Base-by-base conservation (phyloP, 2,329 filamentous ascomycete genomes). In the Pestalotiopsis sp. region DNA sequence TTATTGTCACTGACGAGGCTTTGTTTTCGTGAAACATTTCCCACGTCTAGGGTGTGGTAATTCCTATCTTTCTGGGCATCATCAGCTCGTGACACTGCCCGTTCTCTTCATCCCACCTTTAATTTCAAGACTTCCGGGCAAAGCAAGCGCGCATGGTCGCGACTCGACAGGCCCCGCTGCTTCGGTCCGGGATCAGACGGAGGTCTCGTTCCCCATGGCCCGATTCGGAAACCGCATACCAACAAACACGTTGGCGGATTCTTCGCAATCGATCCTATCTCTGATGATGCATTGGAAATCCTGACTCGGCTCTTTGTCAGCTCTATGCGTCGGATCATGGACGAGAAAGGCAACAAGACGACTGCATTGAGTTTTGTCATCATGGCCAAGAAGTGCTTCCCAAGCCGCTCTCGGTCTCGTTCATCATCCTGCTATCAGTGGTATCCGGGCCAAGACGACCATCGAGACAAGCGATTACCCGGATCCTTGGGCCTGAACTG, bases 181-280 rank as follows among this genome's bases (percentile, higher is more conserved):
- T 36, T 66, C 63, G 63, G 63, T 66, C 63, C 63, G 63, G 36
- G 25, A 45, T 27, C 63, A 56, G 49, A 66, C 63, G 63, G 63
- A 66, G 31, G 49, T 12, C 63, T 25, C 27, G 41, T 66, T 66
- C 63, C 39, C 63, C 49, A 27, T 66, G 39, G 12, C 63, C 63
- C 20, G 52, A 31, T 66, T 49, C 45, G 49, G 63, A 66, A 56
- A 66, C 41, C 27, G 31, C 14, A n/a, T 20, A 36, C 45, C 38
- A 31, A 27, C 14, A 11, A 25, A 52, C 23, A 49, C 23, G 17
- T 14, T 5, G 61, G 12, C 20, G 61, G 38, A 45, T 59, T 17
- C 38, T 31, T 62, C 59, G 31, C 4, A 25, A 20, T 36, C n/a
- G 14, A 38, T 62, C 31, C 59, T 23, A 62, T 39, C 27, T 59